Conservation (phyloP, 768 basidiomycete species). For the Phlebiopsis gigantea region DNA sequence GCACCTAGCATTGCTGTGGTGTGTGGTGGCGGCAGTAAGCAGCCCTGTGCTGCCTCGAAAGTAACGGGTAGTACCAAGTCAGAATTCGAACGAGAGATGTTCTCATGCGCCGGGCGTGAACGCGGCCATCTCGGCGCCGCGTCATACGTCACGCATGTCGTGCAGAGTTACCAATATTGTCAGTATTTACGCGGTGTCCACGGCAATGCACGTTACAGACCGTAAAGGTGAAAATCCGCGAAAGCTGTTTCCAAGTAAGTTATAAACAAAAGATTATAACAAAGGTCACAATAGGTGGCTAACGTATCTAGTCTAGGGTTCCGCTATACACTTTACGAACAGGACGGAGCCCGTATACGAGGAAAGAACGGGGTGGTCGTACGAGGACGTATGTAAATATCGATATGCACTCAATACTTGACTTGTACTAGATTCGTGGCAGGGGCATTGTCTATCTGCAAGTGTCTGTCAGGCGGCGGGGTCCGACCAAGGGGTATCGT, state of each 20-base stretch:
- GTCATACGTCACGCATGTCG: not conserved
- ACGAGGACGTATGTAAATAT: slow-evolving; percentile 3
- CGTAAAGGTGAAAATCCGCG: not conserved
- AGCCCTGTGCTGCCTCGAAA: not conserved
- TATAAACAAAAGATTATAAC: slow-evolving; percentile 8
- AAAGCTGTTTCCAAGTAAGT: not conserved
- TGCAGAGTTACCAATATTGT: not conserved
- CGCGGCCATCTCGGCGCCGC: not conserved
- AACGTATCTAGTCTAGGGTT: slow-evolving; percentile 10
- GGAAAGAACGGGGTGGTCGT: not conserved
- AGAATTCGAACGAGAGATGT: not conserved
- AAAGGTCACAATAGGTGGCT: slow-evolving; percentile 11
- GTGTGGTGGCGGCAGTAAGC: not conserved
- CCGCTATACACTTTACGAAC: slow-evolving; percentile 8
- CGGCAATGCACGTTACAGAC: not conserved
- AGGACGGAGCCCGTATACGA: not conserved
- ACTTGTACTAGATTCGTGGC: slow-evolving; percentile 15
- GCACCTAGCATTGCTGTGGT: not conserved
- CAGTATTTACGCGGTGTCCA: not conserved
- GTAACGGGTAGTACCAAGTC: not conserved
- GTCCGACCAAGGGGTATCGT: slow-evolving; percentile 12
- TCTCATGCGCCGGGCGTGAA: not conserved
- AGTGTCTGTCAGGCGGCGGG: slow-evolving; percentile 13
- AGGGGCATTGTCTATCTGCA: slow-evolving; percentile 15
- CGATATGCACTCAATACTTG: slow-evolving; percentile 8